These are phyloP conservation scores for Cercospora beticola DNA, from an alignment of 2,329 filamentous ascomycete genomes.

Conservation along the genomic window DNA sequence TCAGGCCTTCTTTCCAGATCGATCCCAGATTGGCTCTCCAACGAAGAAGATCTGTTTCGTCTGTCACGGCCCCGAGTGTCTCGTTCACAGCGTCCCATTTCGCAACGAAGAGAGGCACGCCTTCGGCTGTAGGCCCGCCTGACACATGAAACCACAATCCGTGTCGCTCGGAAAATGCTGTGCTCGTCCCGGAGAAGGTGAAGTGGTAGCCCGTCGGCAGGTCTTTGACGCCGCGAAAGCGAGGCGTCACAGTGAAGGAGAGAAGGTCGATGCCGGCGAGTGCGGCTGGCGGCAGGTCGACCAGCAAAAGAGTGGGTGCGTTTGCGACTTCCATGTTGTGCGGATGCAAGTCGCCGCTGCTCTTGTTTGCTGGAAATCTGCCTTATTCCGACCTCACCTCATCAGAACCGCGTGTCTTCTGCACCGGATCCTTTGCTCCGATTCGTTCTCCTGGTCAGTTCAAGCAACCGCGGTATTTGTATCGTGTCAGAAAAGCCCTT, in stretches of 20 bases:
- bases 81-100: constrained; percentile 55
- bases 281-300: constrained; percentile 48
- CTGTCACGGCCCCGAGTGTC: constrained; percentile 46
- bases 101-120: constrained; percentile 51
- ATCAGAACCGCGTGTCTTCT: not conserved
- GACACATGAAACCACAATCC: constrained; percentile 60
- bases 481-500: not conserved
- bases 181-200: constrained; percentile 59
- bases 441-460: not conserved
- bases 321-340: constrained; percentile 29
- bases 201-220: constrained; percentile 61
- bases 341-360: not conserved
- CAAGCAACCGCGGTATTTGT: not conserved
- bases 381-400: not conserved
- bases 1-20: constrained; percentile 56
- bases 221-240: constrained; percentile 62
- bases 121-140: constrained; percentile 18
- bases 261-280: constrained; percentile 58
- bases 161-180: constrained; percentile 59
- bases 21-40: constrained; percentile 57
- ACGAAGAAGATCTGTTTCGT: constrained; percentile 46
- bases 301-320: constrained; percentile 40
- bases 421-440: not conserved
- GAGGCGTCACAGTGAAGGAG: constrained; percentile 62
- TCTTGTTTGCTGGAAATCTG: not conserved